Evolutionary conservation across 1,284 basidiomycete genomes (phyloP).

Genomic region (Cryptococcus sp.): DNA sequence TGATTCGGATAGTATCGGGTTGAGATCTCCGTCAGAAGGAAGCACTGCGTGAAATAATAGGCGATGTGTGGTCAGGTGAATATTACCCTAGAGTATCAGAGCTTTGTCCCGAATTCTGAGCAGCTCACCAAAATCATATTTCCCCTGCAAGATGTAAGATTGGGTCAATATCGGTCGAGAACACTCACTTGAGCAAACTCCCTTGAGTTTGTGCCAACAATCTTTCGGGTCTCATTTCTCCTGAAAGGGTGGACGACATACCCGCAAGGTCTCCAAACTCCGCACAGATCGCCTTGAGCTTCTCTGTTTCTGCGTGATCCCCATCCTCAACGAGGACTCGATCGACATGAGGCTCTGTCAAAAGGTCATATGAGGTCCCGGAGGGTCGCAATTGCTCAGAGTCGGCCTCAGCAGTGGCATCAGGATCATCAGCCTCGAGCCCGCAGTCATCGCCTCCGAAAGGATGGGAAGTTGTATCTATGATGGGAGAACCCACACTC

Average conservation of each 20-base stretch:
- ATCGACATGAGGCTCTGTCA: too few relatives aligned
- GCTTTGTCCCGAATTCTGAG: conserved; percentile 6
- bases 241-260: conserved; percentile 53
- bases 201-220: conserved; percentile 58
- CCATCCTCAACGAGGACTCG: too few relatives aligned
- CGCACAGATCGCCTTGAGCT: conserved; percentile 38
- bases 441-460: too few relatives aligned
- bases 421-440: too few relatives aligned
- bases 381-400: too few relatives aligned
- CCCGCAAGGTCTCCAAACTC: conserved; percentile 44
- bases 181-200: conserved; percentile 38
- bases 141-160: conserved; percentile 21
- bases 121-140: conserved; percentile 52
- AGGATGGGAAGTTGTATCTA: too few relatives aligned
- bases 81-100: conserved; percentile 51
- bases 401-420: too few relatives aligned
- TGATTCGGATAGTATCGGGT: conserved; percentile 2
- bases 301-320: conserved; percentile 25
- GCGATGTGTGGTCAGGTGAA: conserved; percentile 63
- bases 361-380: too few relatives aligned
- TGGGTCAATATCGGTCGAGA: not conserved
- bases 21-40: conserved; percentile 45
- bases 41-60: conserved; percentile 63
- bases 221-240: conserved; percentile 52
- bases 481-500: too few relatives aligned